Conservation (phyloP, 2,329 filamentous ascomycete genomes). For the Teratosphaeria nubilosa region DNA sequence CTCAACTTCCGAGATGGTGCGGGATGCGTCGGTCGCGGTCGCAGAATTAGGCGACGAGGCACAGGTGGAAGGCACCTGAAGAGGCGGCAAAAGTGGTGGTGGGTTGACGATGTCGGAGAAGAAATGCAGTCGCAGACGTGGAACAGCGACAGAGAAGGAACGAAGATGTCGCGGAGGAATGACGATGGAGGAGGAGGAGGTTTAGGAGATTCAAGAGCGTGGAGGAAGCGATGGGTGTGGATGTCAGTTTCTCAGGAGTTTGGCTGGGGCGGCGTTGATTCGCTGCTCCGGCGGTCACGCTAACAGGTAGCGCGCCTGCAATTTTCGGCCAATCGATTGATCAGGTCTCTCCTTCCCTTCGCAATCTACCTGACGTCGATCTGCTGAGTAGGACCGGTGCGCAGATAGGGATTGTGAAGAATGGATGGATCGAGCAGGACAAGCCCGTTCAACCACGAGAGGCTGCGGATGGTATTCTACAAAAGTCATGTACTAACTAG, state of each 20-base stretch:
- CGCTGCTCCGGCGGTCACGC: background rate
- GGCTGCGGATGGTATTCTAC: too few relatives aligned
- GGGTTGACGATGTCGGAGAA: background rate
- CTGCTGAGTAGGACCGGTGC: too few relatives aligned
- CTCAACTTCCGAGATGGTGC: constrained; percentile 1
- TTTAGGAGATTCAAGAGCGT: background rate
- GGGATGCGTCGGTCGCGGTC: background rate
- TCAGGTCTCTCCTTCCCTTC: background rate
- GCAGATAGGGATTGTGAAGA: too few relatives aligned
- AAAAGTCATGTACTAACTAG: too few relatives aligned
- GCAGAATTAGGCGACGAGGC: background rate
- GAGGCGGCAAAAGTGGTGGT: background rate
- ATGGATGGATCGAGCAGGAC: too few relatives aligned
- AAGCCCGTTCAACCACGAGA: too few relatives aligned
- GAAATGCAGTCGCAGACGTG: constrained; percentile 2
- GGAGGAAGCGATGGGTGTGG: background rate
- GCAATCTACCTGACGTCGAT: too few relatives aligned
- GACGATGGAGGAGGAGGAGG: background rate
- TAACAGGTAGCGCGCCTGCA: background rate
- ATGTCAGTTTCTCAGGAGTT: background rate
- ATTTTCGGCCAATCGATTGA: background rate
- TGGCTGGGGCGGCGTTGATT: background rate
- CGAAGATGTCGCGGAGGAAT: constrained; percentile 1
- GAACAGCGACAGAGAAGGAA: constrained; percentile 5
- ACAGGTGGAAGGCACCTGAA: background rate